Percentiles rank a stretch among this genome's conserved stretches.
Evolutionary conservation across 768 basidiomycete species (phyloP).

Genomic region (Lactarius trivialis): DNA sequence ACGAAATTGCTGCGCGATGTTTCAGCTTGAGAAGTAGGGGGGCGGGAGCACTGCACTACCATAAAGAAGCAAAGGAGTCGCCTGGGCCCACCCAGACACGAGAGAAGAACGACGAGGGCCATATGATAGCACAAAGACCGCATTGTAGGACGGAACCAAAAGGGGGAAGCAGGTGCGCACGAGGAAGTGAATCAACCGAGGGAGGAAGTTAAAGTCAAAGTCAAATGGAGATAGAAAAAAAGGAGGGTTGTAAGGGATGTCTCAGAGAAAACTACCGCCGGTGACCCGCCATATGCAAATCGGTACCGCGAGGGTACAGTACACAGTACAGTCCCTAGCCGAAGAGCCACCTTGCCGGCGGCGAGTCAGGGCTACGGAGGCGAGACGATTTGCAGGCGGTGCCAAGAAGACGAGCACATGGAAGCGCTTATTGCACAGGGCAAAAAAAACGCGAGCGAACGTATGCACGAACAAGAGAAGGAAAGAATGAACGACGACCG

Average conservation of each 20-base stretch:
- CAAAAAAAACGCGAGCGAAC: not conserved
- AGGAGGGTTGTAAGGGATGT: not conserved
- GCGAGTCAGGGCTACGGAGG: not conserved
- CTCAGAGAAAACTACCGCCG: not conserved
- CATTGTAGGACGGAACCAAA: not conserved
- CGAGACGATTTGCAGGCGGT: not conserved
- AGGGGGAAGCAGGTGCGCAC: not conserved
- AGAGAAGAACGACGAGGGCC: not conserved
- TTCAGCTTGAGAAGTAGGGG: not conserved
- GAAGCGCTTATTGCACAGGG: not conserved
- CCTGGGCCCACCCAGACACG: not conserved
- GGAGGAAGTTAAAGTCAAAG: not conserved
- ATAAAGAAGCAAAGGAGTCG: not conserved
- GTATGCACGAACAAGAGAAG: not conserved
- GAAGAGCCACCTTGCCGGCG: not conserved
- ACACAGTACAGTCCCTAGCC: not conserved
- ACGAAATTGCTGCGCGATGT: not conserved
- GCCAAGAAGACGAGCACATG: not conserved
- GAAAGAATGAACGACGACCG: not conserved
- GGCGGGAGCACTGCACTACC: not conserved
- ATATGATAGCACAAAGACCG: not conserved
- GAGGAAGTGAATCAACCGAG: not conserved
- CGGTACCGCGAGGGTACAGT: not conserved
- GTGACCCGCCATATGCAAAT: not conserved
- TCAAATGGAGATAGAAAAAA: not conserved